phyloP scores from a whole-genome alignment of 805 yeast genomes.

The Debaryomyces maramus region DNA sequence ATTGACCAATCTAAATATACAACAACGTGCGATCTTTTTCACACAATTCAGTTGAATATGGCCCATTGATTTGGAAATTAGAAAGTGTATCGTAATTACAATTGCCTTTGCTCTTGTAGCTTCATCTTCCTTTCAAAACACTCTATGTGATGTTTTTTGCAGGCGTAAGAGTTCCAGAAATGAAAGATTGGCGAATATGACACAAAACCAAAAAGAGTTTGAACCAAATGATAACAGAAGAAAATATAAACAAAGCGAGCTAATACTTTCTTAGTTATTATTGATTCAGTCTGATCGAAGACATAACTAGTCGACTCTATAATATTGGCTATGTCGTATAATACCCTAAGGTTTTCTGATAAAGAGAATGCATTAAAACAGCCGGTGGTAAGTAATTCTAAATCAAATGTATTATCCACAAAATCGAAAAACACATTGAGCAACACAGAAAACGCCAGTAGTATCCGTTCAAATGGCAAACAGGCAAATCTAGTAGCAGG shows the following conservation, averaged over 20 bases:
- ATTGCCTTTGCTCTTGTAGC: too few species aligned
- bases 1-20: too few species aligned
- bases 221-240: background rate
- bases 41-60: too few species aligned
- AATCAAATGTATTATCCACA: constrained; percentile 1
- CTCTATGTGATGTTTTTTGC: too few species aligned
- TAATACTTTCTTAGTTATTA: background rate
- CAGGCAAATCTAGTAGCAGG: background rate
- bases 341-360: constrained; percentile 9
- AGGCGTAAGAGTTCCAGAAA: too few species aligned
- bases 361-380: constrained; percentile 11
- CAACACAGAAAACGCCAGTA: background rate
- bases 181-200: too few species aligned
- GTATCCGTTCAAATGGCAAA: constrained; percentile 1
- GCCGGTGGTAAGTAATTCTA: background rate
- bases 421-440: constrained; percentile 4
- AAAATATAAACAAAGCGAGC: background rate
- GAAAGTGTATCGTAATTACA: too few species aligned
- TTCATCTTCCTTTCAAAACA: too few species aligned
- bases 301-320: background rate
- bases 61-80: too few species aligned
- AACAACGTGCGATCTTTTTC: too few species aligned
- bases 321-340: background rate
- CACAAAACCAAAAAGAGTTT: too few species aligned
- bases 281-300: too few species aligned